Percentiles rank a stretch among this genome's conserved stretches.
Evolutionary conservation across 2,329 filamentous ascomycete species (phyloP).

Genomic region (Ilyonectria sp.): DNA sequence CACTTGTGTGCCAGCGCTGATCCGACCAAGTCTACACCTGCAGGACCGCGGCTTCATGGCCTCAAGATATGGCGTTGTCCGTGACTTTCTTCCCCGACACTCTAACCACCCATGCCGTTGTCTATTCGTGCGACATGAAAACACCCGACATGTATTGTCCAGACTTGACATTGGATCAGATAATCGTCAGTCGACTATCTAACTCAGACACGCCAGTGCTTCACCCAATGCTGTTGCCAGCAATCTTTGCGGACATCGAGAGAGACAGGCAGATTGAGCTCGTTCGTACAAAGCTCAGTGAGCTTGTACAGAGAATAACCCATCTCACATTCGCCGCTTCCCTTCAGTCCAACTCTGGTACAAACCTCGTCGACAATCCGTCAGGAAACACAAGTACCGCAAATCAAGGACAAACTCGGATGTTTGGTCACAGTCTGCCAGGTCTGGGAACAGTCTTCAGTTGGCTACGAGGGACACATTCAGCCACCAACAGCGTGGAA

Average conservation of each 20-base stretch:
- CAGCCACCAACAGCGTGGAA: neutral
- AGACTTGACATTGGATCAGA: neutral
- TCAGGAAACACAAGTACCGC: too few relatives aligned
- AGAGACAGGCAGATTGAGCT: conserved; percentile 33
- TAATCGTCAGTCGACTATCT: conserved; percentile 19
- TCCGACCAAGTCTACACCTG: conserved; percentile 32
- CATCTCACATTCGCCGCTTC: neutral
- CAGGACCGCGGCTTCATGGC: conserved; percentile 29
- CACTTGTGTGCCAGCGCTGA: neutral
- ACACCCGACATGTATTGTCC: conserved; percentile 1
- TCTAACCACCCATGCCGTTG: conserved; percentile 29
- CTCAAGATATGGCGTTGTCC: conserved; percentile 32
- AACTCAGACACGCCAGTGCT: conserved; percentile 22
- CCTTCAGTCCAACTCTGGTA: neutral
- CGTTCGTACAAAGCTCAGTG: conserved; percentile 1
- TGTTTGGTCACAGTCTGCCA: too few relatives aligned
- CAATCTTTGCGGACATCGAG: conserved; percentile 38
- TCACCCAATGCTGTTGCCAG: conserved; percentile 36
- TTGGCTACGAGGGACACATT: neutral
- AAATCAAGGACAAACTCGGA: too few relatives aligned
- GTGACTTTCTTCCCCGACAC: conserved; percentile 30
- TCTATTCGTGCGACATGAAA: conserved; percentile 27
- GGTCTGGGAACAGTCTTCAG: neutral
- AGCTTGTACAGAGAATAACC: neutral
- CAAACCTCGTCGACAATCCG: too few relatives aligned